Percentiles rank a stretch among this genome's conserved stretches.
Evolutionary conservation across 2,329 filamentous ascomycete species (phyloP).

Genomic region (Fusarium papillatum): DNA sequence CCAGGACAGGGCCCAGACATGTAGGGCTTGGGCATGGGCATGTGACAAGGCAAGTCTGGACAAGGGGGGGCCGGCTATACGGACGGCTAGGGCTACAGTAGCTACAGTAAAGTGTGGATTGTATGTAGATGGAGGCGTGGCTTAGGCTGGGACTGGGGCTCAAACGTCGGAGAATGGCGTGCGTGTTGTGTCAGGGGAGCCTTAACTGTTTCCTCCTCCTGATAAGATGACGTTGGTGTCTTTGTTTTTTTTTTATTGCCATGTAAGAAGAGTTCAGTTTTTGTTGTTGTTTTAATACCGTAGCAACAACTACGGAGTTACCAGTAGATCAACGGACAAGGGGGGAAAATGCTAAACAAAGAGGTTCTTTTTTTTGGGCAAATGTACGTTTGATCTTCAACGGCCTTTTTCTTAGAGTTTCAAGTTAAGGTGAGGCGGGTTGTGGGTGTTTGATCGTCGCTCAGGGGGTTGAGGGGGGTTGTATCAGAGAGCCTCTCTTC

Average conservation of each 20-base stretch:
- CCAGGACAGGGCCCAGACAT: constrained; percentile 52
- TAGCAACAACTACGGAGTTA: constrained; percentile 1
- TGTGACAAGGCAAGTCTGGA: background rate
- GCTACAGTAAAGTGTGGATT: background rate
- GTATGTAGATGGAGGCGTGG: constrained; percentile 15
- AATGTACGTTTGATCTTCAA: background rate
- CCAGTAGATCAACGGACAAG: constrained; percentile 20
- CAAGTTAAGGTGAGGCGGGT: background rate
- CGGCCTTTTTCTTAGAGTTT: background rate
- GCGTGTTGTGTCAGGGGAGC: constrained; percentile 25
- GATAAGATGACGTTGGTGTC: constrained; percentile 20
- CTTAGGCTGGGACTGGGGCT: constrained; percentile 17
- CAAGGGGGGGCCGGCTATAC: background rate
- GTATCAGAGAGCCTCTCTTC: background rate
- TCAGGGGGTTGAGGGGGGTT: background rate
- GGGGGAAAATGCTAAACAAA: constrained; percentile 6
- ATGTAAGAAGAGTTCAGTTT: constrained; percentile 26
- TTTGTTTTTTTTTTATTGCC: constrained; percentile 24
- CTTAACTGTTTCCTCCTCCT: constrained; percentile 13
- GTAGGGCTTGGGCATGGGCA: constrained; percentile 33
- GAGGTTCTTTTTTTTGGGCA: constrained; percentile 6
- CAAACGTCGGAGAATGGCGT: constrained; percentile 45
- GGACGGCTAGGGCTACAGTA: background rate
- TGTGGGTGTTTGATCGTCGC: background rate
- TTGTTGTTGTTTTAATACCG: constrained; percentile 19